phyloP scores from a whole-genome alignment of 169 alveolate genomes.

The Plasmodium berghei region DNA sequence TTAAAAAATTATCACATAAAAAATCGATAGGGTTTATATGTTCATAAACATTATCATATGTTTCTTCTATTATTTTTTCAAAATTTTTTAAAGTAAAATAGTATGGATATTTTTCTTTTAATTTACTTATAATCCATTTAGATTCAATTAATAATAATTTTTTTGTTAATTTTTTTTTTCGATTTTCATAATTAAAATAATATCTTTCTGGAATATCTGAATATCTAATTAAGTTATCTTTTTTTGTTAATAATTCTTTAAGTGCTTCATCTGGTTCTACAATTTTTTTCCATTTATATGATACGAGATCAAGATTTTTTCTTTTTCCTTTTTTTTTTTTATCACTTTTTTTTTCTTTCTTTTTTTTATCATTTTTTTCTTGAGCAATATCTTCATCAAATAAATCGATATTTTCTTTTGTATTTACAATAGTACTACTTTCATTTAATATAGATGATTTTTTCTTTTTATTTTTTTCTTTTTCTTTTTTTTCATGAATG shows the following conservation, averaged over 20 bases:
- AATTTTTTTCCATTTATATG: constrained; percentile 35
- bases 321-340: constrained; percentile 27
- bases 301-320: constrained; percentile 8
- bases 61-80: constrained; percentile 71
- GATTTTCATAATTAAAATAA: constrained; percentile 41
- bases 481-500: constrained; percentile 12
- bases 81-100: constrained; percentile 80
- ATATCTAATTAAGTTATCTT: constrained; percentile 79
- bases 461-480: constrained; percentile 30
- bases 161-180: constrained; percentile 72
- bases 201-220: constrained; percentile 84
- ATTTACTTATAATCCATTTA: constrained; percentile 80
- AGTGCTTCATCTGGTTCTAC: constrained; percentile 85
- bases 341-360: constrained; percentile 2
- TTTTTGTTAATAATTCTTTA: constrained; percentile 80
- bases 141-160: constrained; percentile 81
- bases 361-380: constrained; percentile 6
- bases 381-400: constrained; percentile 33
- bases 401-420: neutral
- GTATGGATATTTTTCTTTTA: constrained; percentile 79
- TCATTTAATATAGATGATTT: constrained; percentile 30
- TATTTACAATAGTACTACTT: neutral
- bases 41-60: constrained; percentile 77
- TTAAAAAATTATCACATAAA: constrained; percentile 27
- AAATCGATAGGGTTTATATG: constrained; percentile 61